Percentiles rank a stretch among this genome's conserved stretches.
Conservation (phyloP, 805 yeast genomes). For the Sugiyamaella valdiviana region DNA sequence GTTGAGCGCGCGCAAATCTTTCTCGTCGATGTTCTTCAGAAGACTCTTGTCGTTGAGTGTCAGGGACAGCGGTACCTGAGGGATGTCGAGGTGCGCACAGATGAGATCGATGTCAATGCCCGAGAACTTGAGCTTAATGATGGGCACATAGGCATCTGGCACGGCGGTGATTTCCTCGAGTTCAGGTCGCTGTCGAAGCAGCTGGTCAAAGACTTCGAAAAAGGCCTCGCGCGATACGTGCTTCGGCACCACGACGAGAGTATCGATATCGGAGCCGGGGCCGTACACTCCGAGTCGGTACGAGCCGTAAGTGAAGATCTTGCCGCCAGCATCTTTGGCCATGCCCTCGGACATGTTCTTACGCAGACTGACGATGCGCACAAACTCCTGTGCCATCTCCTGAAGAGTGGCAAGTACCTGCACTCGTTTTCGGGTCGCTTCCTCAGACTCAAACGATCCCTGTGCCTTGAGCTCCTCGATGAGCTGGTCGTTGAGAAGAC, state of each 20-base stretch:
- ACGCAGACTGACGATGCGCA: conserved; percentile 66
- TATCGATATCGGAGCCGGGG: conserved; percentile 97
- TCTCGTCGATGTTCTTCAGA: conserved; percentile 81
- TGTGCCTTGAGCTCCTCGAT: conserved; percentile 72
- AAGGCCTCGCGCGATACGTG: conserved; percentile 89
- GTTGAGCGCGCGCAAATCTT: conserved; percentile 80
- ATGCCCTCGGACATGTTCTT: conserved; percentile 95
- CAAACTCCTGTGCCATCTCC: conserved; percentile 71
- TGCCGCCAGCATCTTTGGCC: conserved; percentile 97
- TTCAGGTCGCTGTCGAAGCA: conserved; percentile 69
- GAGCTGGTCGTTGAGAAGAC: conserved; percentile 63
- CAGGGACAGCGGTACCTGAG: conserved; percentile 72
- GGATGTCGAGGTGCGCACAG: conserved; percentile 74
- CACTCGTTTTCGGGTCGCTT: conserved; percentile 72
- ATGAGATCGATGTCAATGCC: conserved; percentile 93
- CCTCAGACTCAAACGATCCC: conserved; percentile 85
- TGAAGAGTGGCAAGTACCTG: conserved; percentile 69
- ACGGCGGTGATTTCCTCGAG: conserved; percentile 87
- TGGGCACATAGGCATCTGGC: conserved; percentile 97
- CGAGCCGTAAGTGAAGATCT: conserved; percentile 93
- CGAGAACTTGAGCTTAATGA: conserved; percentile 77
- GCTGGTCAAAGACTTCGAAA: conserved; percentile 68
- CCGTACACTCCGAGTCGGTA: conserved; percentile 94
- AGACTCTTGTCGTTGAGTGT: conserved; percentile 80
- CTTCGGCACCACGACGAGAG: conserved; percentile 93